phyloP scores from a whole-genome alignment of 345 rosid genomes.

The Euclidium syriacum region DNA sequence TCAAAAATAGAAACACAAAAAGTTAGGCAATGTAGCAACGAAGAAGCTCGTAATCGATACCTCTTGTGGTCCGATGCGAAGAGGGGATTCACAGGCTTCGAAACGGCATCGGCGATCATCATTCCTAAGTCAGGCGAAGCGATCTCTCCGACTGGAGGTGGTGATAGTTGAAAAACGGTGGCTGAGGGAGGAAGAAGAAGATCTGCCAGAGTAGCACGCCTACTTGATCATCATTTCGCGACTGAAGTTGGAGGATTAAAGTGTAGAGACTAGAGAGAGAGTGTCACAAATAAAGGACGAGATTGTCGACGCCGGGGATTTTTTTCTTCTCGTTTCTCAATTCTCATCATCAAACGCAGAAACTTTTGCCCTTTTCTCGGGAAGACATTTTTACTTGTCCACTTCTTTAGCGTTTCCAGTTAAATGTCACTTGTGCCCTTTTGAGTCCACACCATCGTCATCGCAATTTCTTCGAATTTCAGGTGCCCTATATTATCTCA shows the following conservation, averaged over 20 bases:
- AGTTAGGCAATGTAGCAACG: constrained; percentile 7
- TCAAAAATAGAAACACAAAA: background rate
- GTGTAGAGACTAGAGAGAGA: background rate
- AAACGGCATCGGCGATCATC: constrained; percentile 41
- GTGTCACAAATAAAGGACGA: constrained; percentile 38
- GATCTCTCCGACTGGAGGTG: constrained; percentile 23
- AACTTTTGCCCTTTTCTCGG: background rate
- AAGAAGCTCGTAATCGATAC: constrained; percentile 27
- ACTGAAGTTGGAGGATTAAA: constrained; percentile 28
- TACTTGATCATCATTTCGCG: constrained; percentile 32
- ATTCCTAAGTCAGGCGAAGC: constrained; percentile 15
- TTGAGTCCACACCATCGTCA: background rate
- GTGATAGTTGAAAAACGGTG: constrained; percentile 1
- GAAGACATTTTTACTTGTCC: background rate
- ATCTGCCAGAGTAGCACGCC: background rate
- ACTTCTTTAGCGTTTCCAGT: background rate
- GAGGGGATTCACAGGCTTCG: constrained; percentile 33
- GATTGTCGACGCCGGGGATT: constrained; percentile 43
- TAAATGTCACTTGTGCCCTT: background rate
- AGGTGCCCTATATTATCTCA: background rate
- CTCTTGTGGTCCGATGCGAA: constrained; percentile 68
- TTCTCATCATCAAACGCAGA: no score
- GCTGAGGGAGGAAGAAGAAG: constrained; percentile 5
- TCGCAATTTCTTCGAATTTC: background rate
- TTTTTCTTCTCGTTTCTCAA: no score